These are phyloP conservation scores for Stentor roeselii DNA, from an alignment of 73 alveolate species.

Conservation along the genomic window DNA sequence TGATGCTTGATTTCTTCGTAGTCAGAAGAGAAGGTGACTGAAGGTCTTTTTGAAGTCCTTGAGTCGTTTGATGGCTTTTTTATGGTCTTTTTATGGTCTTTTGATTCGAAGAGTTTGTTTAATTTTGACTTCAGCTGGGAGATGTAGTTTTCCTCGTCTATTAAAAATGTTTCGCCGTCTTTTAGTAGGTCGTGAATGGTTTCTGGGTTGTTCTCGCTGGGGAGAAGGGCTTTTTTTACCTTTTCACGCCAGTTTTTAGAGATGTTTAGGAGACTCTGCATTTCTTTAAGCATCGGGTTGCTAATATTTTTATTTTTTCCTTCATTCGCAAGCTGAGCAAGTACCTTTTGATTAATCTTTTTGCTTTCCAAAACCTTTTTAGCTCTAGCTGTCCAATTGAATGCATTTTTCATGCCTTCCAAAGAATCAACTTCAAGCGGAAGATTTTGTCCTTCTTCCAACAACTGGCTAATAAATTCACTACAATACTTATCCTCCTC, in stretches of 20 bases:
- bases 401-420: slow-evolving; percentile 1
- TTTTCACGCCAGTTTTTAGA: slow-evolving; percentile 21
- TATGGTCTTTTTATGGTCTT: background rate
- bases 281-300: slow-evolving; percentile 6
- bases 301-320: slow-evolving; percentile 11
- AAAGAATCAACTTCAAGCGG: slow-evolving; percentile 10
- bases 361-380: slow-evolving; percentile 11
- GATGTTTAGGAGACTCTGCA: background rate
- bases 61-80: background rate
- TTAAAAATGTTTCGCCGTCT: background rate
- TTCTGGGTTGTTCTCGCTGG: background rate
- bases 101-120: background rate
- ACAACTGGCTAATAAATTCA: background rate
- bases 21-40: background rate
- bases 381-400: slow-evolving; percentile 9
- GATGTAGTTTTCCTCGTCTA: background rate
- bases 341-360: background rate
- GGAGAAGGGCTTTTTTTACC: background rate
- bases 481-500: slow-evolving; percentile 4
- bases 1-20: background rate
- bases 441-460: slow-evolving; percentile 22
- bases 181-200: background rate
- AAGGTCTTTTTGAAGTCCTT: background rate
- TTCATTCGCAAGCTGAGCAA: slow-evolving; percentile 14
- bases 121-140: background rate